These are phyloP conservation scores for Phaeosphaeria sp. DNA, from an alignment of 2,329 filamentous ascomycete genomes.

Conservation along the genomic window DNA sequence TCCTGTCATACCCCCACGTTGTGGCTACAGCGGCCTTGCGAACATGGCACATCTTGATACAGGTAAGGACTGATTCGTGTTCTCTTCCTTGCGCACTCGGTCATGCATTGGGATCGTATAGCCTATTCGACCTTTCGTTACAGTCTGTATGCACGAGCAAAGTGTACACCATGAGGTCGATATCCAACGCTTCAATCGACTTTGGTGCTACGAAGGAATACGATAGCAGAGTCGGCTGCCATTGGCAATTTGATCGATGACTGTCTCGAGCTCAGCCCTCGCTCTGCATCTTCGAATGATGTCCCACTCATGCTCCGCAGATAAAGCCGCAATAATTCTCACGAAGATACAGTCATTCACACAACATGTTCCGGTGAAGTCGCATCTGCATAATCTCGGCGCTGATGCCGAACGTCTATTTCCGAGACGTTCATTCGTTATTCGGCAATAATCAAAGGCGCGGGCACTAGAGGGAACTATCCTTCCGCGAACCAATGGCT, in stretches of 20 bases:
- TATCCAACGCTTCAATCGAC: too few relatives aligned
- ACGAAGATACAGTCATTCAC: too few relatives aligned
- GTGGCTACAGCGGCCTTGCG: neutral
- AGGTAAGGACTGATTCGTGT: neutral
- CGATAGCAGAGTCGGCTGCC: too few relatives aligned
- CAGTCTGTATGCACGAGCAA: neutral
- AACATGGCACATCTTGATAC: neutral
- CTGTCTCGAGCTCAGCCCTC: too few relatives aligned
- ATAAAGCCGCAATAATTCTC: too few relatives aligned
- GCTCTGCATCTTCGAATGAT: too few relatives aligned
- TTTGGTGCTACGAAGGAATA: too few relatives aligned
- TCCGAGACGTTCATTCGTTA: neutral
- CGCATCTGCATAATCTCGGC: neutral
- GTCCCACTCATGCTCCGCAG: too few relatives aligned
- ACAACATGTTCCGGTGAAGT: neutral
- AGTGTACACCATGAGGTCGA: too few relatives aligned
- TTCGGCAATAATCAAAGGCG: neutral
- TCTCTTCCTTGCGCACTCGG: neutral
- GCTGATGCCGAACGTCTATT: neutral
- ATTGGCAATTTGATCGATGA: too few relatives aligned
- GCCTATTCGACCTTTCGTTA: neutral
- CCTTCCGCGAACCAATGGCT: neutral
- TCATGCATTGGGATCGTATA: neutral
- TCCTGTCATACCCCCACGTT: neutral
- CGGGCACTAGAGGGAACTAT: conserved; percentile 1